Conservation (phyloP, 805 yeast genomes). For the Ogataea neopini region DNA sequence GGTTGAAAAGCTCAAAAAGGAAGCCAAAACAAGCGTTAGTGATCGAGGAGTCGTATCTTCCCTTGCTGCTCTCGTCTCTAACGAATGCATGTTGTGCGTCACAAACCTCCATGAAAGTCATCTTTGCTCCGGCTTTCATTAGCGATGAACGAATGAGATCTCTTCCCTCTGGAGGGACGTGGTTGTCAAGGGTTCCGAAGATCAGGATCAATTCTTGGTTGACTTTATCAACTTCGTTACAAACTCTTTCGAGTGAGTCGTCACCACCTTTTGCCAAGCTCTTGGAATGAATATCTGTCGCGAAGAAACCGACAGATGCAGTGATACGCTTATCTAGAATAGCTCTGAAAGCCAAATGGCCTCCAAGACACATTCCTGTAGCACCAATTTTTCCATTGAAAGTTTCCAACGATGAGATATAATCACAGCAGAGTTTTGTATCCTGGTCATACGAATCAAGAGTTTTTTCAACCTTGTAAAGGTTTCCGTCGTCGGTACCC, state of each 20-base stretch:
- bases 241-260: constrained; percentile 58
- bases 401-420: constrained; percentile 55
- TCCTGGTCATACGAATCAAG: constrained; percentile 77
- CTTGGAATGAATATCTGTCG: constrained; percentile 74
- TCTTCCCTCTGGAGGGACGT: constrained; percentile 77
- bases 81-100: constrained; percentile 86
- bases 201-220: constrained; percentile 60
- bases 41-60: constrained; percentile 79
- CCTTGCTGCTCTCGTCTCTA: constrained; percentile 76
- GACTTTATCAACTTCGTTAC: constrained; percentile 52
- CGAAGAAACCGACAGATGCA: constrained; percentile 75
- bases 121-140: constrained; percentile 57
- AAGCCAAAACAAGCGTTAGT: constrained; percentile 68
- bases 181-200: constrained; percentile 78
- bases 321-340: constrained; percentile 62
- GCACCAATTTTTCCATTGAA: constrained; percentile 77
- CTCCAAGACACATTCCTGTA: constrained; percentile 88
- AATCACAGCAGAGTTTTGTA: constrained; percentile 61
- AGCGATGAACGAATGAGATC: constrained; percentile 64
- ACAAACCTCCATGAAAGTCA: constrained; percentile 71
- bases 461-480: constrained; percentile 64
- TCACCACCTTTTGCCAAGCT: constrained; percentile 68
- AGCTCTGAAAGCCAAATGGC: constrained; percentile 74
- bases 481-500: constrained; percentile 77
- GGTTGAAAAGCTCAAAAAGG: constrained; percentile 67